Conservation (phyloP, 192 early-diverging fungal genomes). For the Rhizophagus sp. region DNA sequence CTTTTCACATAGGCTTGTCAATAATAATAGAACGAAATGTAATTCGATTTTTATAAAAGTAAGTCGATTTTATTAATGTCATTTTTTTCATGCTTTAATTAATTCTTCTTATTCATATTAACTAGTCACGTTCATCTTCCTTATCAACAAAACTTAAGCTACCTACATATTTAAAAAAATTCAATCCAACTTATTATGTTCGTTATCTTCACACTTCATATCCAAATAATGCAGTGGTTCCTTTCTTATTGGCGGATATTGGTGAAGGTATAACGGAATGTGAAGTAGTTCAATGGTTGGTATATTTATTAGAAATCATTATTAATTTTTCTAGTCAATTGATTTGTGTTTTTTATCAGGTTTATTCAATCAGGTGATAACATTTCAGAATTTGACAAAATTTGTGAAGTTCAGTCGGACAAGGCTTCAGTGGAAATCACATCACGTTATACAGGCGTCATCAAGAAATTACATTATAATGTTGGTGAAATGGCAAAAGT, state of each 20-base stretch:
- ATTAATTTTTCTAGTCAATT: background rate
- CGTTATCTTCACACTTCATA: conserved; percentile 55
- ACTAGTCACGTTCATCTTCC: background rate
- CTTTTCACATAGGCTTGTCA: background rate
- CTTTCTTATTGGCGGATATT: conserved; percentile 94
- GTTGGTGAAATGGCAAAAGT: conserved; percentile 91
- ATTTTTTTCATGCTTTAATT: background rate
- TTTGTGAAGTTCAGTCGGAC: conserved; percentile 97
- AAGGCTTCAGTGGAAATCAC: conserved; percentile 99
- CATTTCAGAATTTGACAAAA: conserved; percentile 89
- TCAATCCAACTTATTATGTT: conserved; percentile 3
- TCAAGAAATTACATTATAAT: conserved; percentile 79
- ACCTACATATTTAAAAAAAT: background rate
- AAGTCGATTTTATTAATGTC: background rate
- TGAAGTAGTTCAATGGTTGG: conserved; percentile 95
- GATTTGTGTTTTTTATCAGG: conserved; percentile 44
- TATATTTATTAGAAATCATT: background rate
- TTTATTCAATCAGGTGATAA: conserved; percentile 91
- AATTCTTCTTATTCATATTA: background rate
- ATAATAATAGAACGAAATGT: background rate
- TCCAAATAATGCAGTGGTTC: conserved; percentile 47
- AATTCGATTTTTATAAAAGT: background rate
- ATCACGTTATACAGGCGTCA: conserved; percentile 86
- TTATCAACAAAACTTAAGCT: background rate
- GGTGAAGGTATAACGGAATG: conserved; percentile 98